A percentile compares a stretch with the other conserved stretches of the same genome.
phyloP scores from a whole-genome alignment of 2,329 filamentous ascomycete genomes.

The Metarhizium humberi region DNA sequence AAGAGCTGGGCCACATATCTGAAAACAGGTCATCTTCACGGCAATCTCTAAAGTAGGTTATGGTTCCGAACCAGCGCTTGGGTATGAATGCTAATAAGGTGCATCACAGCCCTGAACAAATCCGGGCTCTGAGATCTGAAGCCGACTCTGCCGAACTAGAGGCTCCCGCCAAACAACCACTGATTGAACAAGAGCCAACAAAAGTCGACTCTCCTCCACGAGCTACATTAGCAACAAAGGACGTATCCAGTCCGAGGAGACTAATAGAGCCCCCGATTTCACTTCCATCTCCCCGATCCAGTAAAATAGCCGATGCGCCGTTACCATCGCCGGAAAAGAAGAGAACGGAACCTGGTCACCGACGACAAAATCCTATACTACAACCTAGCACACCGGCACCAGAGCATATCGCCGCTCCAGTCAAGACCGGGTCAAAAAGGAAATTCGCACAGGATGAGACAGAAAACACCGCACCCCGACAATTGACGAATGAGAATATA shows the following conservation, averaged over 20 bases:
- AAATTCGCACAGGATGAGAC: slow-evolving; percentile 50
- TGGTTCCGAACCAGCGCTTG: slow-evolving; percentile 3
- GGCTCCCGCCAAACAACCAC: slow-evolving; percentile 49
- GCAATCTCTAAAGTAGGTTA: slow-evolving; percentile 55
- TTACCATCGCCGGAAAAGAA: slow-evolving; percentile 20
- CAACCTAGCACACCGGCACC: slow-evolving; percentile 4
- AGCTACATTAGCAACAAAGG: slow-evolving; percentile 6
- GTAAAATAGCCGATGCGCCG: slow-evolving; percentile 7
- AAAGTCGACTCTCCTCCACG: slow-evolving; percentile 41
- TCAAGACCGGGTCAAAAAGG: slow-evolving; percentile 46
- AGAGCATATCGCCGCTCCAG: slow-evolving; percentile 11
- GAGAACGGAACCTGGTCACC: slow-evolving; percentile 1
- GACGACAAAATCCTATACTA: not conserved
- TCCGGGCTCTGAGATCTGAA: slow-evolving; percentile 47
- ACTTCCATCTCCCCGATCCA: slow-evolving; percentile 19
- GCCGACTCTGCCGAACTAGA: slow-evolving; percentile 59
- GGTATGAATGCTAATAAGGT: not conserved
- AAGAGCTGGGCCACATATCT: slow-evolving; percentile 46
- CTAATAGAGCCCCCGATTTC: slow-evolving; percentile 21
- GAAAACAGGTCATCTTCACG: slow-evolving; percentile 62
- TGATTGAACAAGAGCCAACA: slow-evolving; percentile 46
- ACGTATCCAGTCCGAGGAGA: slow-evolving; percentile 14
- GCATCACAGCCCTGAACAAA: slow-evolving; percentile 49
- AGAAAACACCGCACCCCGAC: slow-evolving; percentile 22
- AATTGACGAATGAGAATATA: slow-evolving; percentile 19